Evolutionary conservation across 192 early-diverging fungal species (phyloP), one percentile per base, ranked within the genome.

Genomic region (Helicostylum pulchrum): DNA sequence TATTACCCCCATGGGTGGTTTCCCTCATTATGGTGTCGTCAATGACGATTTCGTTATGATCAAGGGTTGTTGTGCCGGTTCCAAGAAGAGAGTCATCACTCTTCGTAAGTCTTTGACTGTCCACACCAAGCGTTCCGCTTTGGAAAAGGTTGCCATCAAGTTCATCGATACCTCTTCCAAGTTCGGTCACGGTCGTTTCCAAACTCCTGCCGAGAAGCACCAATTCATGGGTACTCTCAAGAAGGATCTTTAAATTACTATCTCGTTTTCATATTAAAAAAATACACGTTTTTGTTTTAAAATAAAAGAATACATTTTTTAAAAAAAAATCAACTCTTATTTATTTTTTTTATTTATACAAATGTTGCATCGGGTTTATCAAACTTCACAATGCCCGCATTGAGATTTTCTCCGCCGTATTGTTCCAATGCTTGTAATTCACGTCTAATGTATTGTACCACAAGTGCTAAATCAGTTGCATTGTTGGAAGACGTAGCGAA

Each of bases 141-240:
- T 98, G 64, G 97, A 99, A 83, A 91, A 94, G 78, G 89, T 99
- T 71, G 74, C 72, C 67, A 88, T 97, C 82, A 99, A 99, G 94
- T 98, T 98, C 82, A 96, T 99, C 85, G 96, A 98, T 82, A 99
- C 97, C 56, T 90, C 92, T 64, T 98, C 95, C 85, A 99, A 98
- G 88, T 95, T 94, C 81, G 93, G 94, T 71, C 93, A 97, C 85
- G 97, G 97, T 86, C 93, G 97, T 78, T 98, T 97, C 96, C 97
- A 99, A 85, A 96, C 97, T 77, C 80, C 85, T 65, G 88, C 83
- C 71, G 97, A 99, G 89, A 98, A 98, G 90, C 83, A 87, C 75
- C 81, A 85, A 34, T 96, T 94, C 86, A 81, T 92, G 84, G 93
- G 95, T 71, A 89, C 89, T 68, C 88, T 92, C 85, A 94, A 94